Percentiles rank a stretch among this genome's conserved stretches.
Evolutionary conservation across 768 basidiomycete species (phyloP).

Genomic region (Russula lepida): DNA sequence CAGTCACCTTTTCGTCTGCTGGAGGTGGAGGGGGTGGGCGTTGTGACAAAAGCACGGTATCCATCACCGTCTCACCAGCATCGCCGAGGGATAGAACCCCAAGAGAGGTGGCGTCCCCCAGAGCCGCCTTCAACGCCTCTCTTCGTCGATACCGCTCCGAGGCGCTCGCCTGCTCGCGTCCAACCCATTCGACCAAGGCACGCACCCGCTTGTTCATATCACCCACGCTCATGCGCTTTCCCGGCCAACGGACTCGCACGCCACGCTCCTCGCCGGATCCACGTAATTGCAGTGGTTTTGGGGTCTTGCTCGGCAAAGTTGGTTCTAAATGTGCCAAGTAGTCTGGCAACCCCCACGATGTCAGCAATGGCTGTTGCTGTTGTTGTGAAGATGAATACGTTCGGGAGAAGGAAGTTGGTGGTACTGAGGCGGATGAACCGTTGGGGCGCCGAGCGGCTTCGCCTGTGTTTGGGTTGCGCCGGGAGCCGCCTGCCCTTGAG

Average conservation of each 20-base stretch:
- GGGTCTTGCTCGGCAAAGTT: conserved; percentile 70
- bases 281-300: conserved; percentile 67
- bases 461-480: conserved; percentile 34
- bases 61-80: conserved; percentile 29
- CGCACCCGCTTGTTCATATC: conserved; percentile 96
- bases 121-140: conserved; percentile 54
- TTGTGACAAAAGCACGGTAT: conserved; percentile 21
- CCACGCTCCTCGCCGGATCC: conserved; percentile 56
- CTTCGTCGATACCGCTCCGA: conserved; percentile 60
- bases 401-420: conserved; percentile 37
- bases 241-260: conserved; percentile 88
- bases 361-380: conserved; percentile 72
- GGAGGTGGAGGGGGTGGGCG: conserved; percentile 20
- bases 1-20: conserved; percentile 20
- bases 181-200: conserved; percentile 89
- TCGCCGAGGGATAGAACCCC: conserved; percentile 22
- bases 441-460: conserved; percentile 26
- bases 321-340: conserved; percentile 81
- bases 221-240: conserved; percentile 89
- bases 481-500: conserved; percentile 39
- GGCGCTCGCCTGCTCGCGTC: conserved; percentile 72
- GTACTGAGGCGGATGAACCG: conserved; percentile 30
- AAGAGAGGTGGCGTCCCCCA: conserved; percentile 27
- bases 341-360: conserved; percentile 89
- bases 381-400: conserved; percentile 46